Conservation (phyloP, 441 rosid genomes). For the Erodium texanum region DNA sequence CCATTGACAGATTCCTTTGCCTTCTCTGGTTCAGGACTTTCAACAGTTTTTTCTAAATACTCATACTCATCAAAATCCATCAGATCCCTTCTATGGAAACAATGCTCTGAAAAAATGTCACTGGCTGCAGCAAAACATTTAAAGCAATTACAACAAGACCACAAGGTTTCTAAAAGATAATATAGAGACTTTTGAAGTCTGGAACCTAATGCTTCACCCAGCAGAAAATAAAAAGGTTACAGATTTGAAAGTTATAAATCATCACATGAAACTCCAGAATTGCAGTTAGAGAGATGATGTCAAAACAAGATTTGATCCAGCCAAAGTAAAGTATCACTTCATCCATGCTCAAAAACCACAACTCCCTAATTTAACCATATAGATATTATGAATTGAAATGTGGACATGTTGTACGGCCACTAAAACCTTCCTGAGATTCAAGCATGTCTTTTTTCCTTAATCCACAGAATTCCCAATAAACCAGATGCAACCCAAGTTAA, state of each 20-base stretch:
- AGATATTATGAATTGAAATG: neutral
- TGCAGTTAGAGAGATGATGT: neutral
- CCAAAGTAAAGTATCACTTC: neutral
- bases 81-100: neutral
- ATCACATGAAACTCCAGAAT: neutral
- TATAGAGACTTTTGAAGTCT: neutral
- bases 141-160: neutral
- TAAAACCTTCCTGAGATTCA: neutral
- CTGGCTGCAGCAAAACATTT: neutral
- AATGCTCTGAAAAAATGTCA: neutral
- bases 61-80: conserved; percentile 99
- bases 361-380: neutral
- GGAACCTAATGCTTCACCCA: neutral
- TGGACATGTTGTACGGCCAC: neutral
- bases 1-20: conserved; percentile 52
- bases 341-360: neutral
- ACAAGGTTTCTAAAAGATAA: neutral
- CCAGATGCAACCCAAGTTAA: neutral
- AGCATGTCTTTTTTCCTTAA: no score
- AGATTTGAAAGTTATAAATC: neutral
- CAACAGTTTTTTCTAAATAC: conserved; percentile 85
- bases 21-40: conserved; percentile 45
- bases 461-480: neutral
- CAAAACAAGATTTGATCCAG: neutral
- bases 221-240: neutral